Percentiles rank a stretch among this genome's conserved stretches.
phyloP scores from a whole-genome alignment of 352 stramenopile genomes.

The Phytophthora agathidicida region DNA sequence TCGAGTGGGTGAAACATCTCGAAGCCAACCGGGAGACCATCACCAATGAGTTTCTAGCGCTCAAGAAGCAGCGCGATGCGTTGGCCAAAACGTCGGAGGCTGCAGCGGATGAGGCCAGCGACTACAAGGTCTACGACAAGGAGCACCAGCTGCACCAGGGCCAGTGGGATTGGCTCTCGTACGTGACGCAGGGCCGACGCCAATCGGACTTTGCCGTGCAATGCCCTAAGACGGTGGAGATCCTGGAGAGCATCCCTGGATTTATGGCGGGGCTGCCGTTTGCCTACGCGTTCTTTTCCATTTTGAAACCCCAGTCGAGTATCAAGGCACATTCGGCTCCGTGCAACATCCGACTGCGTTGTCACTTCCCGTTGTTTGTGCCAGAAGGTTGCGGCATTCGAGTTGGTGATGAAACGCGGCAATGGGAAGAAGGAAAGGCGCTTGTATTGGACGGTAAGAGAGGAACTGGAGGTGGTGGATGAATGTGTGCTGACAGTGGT shows the following conservation, averaged over 20 bases:
- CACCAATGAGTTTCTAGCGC: slow-evolving; percentile 60
- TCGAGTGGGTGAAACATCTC: slow-evolving; percentile 60
- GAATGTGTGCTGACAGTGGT: background rate
- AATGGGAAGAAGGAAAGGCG: slow-evolving; percentile 82
- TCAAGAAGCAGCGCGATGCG: slow-evolving; percentile 43
- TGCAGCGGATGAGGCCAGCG: slow-evolving; percentile 20
- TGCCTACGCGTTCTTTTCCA: slow-evolving; percentile 96
- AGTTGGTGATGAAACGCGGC: slow-evolving; percentile 85
- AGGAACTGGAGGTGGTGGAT: background rate
- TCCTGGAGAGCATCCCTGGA: slow-evolving; percentile 79
- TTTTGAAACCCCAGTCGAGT: slow-evolving; percentile 86
- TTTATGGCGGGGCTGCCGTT: slow-evolving; percentile 93
- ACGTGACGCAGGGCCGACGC: slow-evolving; percentile 74
- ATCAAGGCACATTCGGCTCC: slow-evolving; percentile 94
- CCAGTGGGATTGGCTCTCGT: slow-evolving; percentile 95
- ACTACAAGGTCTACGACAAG: slow-evolving; percentile 76
- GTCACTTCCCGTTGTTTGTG: slow-evolving; percentile 95
- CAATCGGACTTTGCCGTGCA: slow-evolving; percentile 67
- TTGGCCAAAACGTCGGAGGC: slow-evolving; percentile 9
- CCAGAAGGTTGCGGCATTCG: slow-evolving; percentile 90
- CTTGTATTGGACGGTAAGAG: slow-evolving; percentile 81
- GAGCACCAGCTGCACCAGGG: slow-evolving; percentile 82
- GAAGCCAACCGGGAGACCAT: slow-evolving; percentile 68
- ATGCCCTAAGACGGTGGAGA: slow-evolving; percentile 69
- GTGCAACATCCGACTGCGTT: slow-evolving; percentile 95